Base-by-base conservation (phyloP, 1,139 yeast species). In the Eremothecium cymbalariae region DNA sequence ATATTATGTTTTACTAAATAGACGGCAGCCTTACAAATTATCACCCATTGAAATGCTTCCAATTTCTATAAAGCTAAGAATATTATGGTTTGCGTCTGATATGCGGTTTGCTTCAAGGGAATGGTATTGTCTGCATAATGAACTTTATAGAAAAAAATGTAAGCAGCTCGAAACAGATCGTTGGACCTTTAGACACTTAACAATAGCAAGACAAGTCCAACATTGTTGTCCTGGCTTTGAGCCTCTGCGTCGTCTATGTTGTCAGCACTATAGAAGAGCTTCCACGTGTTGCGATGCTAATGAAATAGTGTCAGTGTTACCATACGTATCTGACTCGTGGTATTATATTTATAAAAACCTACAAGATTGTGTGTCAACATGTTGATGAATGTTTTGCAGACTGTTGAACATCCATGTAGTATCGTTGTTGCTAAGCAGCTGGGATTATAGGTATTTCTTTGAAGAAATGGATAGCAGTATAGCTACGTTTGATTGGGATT, bases 301-400 rank as follows among this genome's bases (percentile, higher is more conserved):
- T n/a, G 14, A 27, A 9, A 17, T 16, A 4, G 19, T 17, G 8
- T 27, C 30, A 9, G 30, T 27, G 7, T n/a, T 27, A 18, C 30
- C 30, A 8, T 27, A 17, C 14, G n/a, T 27, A 16, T 27, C 30
- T n/a, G 30, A 27, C 14, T 27, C 30, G 5, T 27, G 30, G 30
- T 17, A 27, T 18, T 27, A n/a, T 17, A 5, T 27, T n/a, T 27
- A 27, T 14, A 17, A 11, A 7, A 16, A 27, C 25, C 8, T 12
- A 8, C 12, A 8, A 23, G 14, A 23, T 8, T 19, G 9, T 19
- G n/a, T n/a, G n/a, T n/a, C n/a, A n/a, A n/a, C 25, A 25, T 22
- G 12, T 22, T 22, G 12, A 22, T 8, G 13, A 22, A 22, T 22
- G 6, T 22, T 22, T n/a, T n/a, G n/a, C n/a, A n/a, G n/a, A n/a